Base-by-base conservation (phyloP, 2,329 filamentous ascomycete genomes). In the Nemania sp. region DNA sequence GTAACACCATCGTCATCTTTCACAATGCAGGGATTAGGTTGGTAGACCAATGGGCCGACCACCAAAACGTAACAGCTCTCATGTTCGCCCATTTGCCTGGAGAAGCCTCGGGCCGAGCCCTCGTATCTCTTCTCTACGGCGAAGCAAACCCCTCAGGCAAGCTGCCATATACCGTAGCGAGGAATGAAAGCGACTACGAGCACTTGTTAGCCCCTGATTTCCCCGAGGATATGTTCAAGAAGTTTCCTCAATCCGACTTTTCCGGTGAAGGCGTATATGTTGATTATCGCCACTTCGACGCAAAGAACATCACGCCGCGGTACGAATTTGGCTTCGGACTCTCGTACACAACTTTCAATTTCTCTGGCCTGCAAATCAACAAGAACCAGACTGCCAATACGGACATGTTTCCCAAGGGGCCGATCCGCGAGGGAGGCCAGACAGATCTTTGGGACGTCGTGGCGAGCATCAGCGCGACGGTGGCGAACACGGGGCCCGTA, bases 11-110 rank as follows among this genome's bases (percentile, higher is more conserved):
- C 15, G 85, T 88, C 0, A 73, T 86, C 1, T 75, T 88, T 5
- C 84, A 88, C 68, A 87, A 86, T 36, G 82, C 83, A 1, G 85
- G 85, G 0, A 73, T 80, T 8, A 76, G 84, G 1, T 67, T 85
- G 0, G 79, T 88, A 0, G 84, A 87, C 54, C 71, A 73, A 1
- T 89, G 82, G 73, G 74, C 83, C 54, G 79, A 87, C 43, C 78
- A 89, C 53, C 72, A 77, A 6, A 88, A 88, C 57, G 78, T 89
- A 28, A 87, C 83, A 0, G 83, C 79, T 1, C 72, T 89, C 14
- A 74, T 89, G 0, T 83, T 83, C 59, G 84, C 82, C 4, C 84
- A 87, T 62, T 72, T 87, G 0, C 85, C 84, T 0, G 86, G 86
- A 0, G 82, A 88, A 62, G 81, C 86, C 51, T 81, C 79, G 1